These are phyloP conservation scores for Candolleomyces efflorescens DNA, from an alignment of 768 basidiomycete species.

Conservation along the genomic window DNA sequence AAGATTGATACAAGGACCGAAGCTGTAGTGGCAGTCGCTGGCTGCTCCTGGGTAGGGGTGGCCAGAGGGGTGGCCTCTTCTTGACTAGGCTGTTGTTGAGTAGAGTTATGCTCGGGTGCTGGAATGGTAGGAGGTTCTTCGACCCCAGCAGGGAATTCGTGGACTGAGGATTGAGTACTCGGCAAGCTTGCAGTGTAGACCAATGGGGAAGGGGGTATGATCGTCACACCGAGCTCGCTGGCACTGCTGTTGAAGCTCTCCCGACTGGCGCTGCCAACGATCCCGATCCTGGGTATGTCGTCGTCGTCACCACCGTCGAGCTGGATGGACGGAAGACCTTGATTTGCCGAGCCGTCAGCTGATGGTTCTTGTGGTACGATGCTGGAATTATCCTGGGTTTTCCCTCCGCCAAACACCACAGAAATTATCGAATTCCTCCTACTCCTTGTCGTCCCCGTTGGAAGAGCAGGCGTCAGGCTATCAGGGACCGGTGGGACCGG, in stretches of 20 bases:
- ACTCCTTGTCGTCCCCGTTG: neutral
- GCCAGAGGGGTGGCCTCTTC: neutral
- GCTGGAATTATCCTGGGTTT: constrained; percentile 4
- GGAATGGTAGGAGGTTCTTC: neutral
- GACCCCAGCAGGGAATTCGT: neutral
- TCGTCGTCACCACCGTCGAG: constrained; percentile 21
- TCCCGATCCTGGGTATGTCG: neutral
- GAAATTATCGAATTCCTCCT: constrained; percentile 6
- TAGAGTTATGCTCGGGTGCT: neutral
- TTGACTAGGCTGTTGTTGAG: neutral
- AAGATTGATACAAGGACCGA: constrained; percentile 1
- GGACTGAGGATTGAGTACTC: constrained; percentile 15
- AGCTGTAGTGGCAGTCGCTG: neutral
- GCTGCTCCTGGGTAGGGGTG: constrained; percentile 2
- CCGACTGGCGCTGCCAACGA: neutral
- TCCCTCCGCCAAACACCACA: neutral
- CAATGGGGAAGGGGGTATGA: constrained; percentile 43
- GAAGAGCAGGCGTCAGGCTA: neutral
- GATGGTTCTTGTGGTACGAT: constrained; percentile 1
- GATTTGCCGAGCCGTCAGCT: neutral
- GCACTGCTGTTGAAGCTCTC: constrained; percentile 10
- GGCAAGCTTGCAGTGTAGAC: constrained; percentile 21
- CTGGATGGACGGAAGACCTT: constrained; percentile 8
- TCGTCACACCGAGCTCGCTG: constrained; percentile 39
- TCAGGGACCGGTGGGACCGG: constrained; percentile 4